Conservation (phyloP, 1,139 yeast genomes). For the Debaryomyces sp. region DNA sequence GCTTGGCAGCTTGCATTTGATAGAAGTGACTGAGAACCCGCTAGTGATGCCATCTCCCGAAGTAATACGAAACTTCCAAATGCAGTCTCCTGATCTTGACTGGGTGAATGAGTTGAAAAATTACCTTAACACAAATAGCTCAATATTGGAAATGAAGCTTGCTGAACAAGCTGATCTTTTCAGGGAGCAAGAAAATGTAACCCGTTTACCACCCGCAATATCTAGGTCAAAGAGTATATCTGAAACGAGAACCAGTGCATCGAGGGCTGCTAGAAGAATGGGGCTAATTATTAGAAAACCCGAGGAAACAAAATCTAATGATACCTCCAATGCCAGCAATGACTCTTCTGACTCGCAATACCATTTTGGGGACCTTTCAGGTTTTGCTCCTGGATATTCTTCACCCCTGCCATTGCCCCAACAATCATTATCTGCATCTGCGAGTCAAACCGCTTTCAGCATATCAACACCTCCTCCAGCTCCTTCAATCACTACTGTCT, state of each 20-base stretch:
- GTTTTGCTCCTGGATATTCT: conserved; percentile 1
- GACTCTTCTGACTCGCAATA: conserved; percentile 8
- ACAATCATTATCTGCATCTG: conserved; percentile 24
- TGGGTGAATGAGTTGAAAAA: conserved; percentile 58
- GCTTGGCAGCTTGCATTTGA: conserved; percentile 54
- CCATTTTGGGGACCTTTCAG: neutral
- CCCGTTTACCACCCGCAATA: conserved; percentile 17
- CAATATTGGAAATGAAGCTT: conserved; percentile 25
- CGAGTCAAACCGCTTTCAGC: conserved; percentile 28
- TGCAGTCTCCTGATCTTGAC: conserved; percentile 47
- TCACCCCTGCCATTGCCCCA: conserved; percentile 17
- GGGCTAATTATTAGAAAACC: conserved; percentile 61
- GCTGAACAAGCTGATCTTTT: conserved; percentile 18
- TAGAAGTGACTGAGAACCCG: conserved; percentile 76
- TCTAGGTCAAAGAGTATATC: conserved; percentile 57
- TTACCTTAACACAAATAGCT: conserved; percentile 37
- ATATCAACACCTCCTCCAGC: conserved; percentile 21
- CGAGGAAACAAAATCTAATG: conserved; percentile 19
- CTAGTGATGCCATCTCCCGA: conserved; percentile 54
- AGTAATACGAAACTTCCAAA: conserved; percentile 35
- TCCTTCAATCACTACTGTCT: conserved; percentile 21
- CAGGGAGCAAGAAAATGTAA: conserved; percentile 14
- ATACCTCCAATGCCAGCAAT: conserved; percentile 12
- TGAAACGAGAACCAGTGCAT: conserved; percentile 62
- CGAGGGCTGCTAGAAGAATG: conserved; percentile 63